Percentiles rank a stretch among this genome's conserved stretches.
phyloP scores from a whole-genome alignment of 352 stramenopile genomes.

The Pythium dissimile region DNA sequence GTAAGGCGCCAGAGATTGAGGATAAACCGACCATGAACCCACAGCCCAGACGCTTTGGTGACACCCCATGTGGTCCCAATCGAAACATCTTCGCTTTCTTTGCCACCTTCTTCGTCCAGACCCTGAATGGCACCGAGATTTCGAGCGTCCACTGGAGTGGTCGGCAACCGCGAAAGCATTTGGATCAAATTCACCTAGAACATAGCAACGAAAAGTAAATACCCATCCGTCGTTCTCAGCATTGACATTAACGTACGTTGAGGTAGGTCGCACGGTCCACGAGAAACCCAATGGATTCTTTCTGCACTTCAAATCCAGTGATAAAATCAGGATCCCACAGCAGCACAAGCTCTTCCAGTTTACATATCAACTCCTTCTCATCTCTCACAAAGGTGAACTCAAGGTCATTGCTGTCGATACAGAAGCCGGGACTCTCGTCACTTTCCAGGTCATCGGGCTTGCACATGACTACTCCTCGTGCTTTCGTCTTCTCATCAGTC shows the following conservation, averaged over 20 bases:
- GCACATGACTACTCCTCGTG: conserved; percentile 51
- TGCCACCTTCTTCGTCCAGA: conserved; percentile 23
- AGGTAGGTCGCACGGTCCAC: conserved; percentile 23
- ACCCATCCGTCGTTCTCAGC: too few relatives aligned
- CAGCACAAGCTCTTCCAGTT: conserved; percentile 17
- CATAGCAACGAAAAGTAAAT: too few relatives aligned
- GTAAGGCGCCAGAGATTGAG: conserved; percentile 92
- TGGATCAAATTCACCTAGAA: conserved; percentile 33
- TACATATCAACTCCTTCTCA: conserved; percentile 20
- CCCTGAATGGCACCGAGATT: conserved; percentile 20
- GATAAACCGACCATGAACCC: conserved; percentile 87
- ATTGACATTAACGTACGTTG: conserved; percentile 10
- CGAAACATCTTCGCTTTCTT: conserved; percentile 29
- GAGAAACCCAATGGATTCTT: conserved; percentile 16
- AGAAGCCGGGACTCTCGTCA: conserved; percentile 14
- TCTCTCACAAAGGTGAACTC: conserved; percentile 24
- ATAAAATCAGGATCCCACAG: conserved; percentile 28
- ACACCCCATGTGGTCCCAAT: conserved; percentile 78
- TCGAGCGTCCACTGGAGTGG: conserved; percentile 23
- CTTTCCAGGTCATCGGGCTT: conserved; percentile 12
- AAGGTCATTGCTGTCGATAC: conserved; percentile 18
- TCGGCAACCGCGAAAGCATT: conserved; percentile 26
- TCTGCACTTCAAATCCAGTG: conserved; percentile 22
- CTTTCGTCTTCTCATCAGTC: conserved; percentile 42
- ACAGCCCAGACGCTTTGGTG: conserved; percentile 83